These are phyloP conservation scores for Datisca glomerata DNA, from an alignment of 306 rosid genomes.

Conservation along the genomic window DNA sequence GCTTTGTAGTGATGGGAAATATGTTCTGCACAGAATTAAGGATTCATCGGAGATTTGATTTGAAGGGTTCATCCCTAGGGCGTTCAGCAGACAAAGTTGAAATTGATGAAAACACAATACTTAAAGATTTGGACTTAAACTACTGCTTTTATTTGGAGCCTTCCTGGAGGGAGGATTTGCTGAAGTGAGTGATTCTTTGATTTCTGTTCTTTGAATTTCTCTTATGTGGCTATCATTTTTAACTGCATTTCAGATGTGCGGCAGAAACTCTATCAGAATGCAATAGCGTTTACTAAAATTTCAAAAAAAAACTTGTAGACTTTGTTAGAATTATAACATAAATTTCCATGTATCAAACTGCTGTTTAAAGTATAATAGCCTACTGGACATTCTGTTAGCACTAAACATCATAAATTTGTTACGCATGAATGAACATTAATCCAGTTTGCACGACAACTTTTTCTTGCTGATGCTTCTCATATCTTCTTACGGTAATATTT, in stretches of 20 bases:
- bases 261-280: no score
- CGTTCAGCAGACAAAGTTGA: slow-evolving; percentile 96
- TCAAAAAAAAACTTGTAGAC: no score
- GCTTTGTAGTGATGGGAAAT: slow-evolving; percentile 99
- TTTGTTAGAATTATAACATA: no score
- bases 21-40: slow-evolving; percentile 99
- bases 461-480: no score
- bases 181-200: slow-evolving; percentile 45
- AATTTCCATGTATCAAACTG: no score
- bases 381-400: no score
- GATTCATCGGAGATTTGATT: slow-evolving; percentile 88
- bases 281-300: no score
- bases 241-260: slow-evolving; percentile 1
- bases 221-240: background rate
- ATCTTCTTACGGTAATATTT: slow-evolving; percentile 3
- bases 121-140: slow-evolving; percentile 89
- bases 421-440: no score
- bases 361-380: no score
- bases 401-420: no score
- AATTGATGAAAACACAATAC: slow-evolving; percentile 92
- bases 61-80: slow-evolving; percentile 95
- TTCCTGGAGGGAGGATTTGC: slow-evolving; percentile 78
- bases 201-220: background rate
- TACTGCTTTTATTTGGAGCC: slow-evolving; percentile 90
- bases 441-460: no score